Conservation (phyloP, 805 yeast genomes). For the Jamesozyma piceae region DNA sequence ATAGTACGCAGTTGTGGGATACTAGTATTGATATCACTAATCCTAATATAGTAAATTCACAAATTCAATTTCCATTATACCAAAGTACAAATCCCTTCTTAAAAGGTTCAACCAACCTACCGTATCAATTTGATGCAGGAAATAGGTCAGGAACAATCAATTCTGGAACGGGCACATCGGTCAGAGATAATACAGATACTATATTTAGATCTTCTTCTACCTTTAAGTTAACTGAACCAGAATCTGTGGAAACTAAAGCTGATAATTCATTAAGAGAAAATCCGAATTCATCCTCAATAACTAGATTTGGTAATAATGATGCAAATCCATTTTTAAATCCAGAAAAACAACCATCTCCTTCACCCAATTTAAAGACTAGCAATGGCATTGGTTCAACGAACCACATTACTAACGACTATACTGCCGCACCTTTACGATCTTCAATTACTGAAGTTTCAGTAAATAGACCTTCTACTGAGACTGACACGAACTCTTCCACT, state of each 20-base stretch:
- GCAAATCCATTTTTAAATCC: neutral
- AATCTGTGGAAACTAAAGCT: too few relatives aligned
- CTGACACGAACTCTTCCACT: neutral
- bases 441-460: neutral
- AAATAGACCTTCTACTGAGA: neutral
- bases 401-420: neutral
- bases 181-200: too few relatives aligned
- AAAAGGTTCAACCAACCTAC: neutral
- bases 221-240: too few relatives aligned
- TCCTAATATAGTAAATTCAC: neutral
- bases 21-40: neutral
- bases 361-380: neutral
- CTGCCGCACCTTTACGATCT: neutral
- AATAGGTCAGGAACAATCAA: too few relatives aligned
- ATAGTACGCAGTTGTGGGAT: slow-evolving; percentile 1
- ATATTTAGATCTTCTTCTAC: too few relatives aligned
- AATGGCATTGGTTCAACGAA: neutral
- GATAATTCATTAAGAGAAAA: neutral
- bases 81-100: slow-evolving; percentile 1
- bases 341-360: neutral
- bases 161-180: too few relatives aligned
- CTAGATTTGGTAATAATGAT: neutral
- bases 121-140: too few relatives aligned
- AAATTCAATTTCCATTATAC: slow-evolving; percentile 3
- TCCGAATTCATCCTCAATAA: neutral